phyloP scores from a whole-genome alignment of 331 rosid genomes.

The Acacia concinna region DNA sequence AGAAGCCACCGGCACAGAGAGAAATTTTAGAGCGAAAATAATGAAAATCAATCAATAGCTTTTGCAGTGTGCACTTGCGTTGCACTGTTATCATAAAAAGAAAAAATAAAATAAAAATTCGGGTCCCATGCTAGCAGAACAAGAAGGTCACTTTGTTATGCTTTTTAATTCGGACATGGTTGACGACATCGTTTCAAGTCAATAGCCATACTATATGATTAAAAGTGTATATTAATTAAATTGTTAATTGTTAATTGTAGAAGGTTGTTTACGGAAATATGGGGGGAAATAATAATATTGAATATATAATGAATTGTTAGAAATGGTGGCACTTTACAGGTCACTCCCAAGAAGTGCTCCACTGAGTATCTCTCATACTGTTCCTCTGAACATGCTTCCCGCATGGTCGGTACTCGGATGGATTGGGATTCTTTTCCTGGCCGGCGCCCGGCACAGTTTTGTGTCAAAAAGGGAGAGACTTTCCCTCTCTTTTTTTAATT shows the following conservation, averaged over 20 bases:
- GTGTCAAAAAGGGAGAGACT: too few relatives aligned
- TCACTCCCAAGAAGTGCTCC: neutral
- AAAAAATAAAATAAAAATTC: neutral
- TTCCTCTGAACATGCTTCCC: neutral
- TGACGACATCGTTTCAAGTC: neutral
- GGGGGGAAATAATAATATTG: too few relatives aligned
- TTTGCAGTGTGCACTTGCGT: neutral
- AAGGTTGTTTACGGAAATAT: neutral
- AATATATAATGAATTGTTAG: neutral
- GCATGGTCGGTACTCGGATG: too few relatives aligned
- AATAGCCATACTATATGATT: neutral
- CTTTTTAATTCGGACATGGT: neutral
- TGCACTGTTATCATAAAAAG: neutral
- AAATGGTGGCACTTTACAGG: neutral
- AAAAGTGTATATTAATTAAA: neutral
- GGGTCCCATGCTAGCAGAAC: neutral
- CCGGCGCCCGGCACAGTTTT: too few relatives aligned
- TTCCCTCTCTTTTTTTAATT: too few relatives aligned
- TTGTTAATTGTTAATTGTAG: neutral
- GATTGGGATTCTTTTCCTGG: too few relatives aligned
- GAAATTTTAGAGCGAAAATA: neutral
- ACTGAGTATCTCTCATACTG: neutral
- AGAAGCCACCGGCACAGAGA: neutral
- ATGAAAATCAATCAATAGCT: conserved; percentile 8
- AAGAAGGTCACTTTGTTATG: neutral